Base-by-base conservation (phyloP, 495 filamentous ascomycete species). In the Hypoxylon subgilvum region DNA sequence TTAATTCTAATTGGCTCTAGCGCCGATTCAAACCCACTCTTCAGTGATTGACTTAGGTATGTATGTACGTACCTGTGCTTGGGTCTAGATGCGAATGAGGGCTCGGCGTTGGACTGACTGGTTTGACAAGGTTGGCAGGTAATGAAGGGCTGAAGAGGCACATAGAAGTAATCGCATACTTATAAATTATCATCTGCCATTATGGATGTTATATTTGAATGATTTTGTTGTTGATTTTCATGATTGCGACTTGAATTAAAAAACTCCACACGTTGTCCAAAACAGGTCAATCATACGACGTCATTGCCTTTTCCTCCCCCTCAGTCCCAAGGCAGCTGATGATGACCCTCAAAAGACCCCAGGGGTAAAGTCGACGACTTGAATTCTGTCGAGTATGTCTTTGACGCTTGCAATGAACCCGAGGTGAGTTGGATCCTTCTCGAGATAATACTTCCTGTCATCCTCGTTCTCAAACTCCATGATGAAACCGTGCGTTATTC, bases 401-500 rank as follows among this genome's bases (percentile, higher is more conserved):
- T 54, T 59, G 12, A 82, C 13, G 28, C 50, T 69, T 45, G 76
- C 67, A 34, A 74, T 62, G 38, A 81, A 82, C 2, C 41, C 72
- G 17, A 66, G 40, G 62, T 86, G 82, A n/a, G 69, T 75, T 0
- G 78, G 81, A 51, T 86, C 84, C n/a, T 76, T 57, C 13, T 75
- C 44, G 2, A 79, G 18, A 57, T 84, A 86, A 57, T 84, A 87
- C 7, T 77, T 66, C 23, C 80, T 69, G 57, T 87, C 85, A 43
- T 78, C 78, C n/a, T 72, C 69, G 40, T 65, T 86, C 22, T 81
- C 80, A 57, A 90, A 89, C 61, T 86, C 76, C 23, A 75, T 58
- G 1, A 89, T 70, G 56, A 88, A 88, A 0, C 63, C 79, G 61
- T 90, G 86, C 4, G 81, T 81, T 45, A 80, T 77, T 1, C 74